Evolutionary conservation across 441 rosid genomes (phyloP).

Genomic region (Arabidopsis hybrid): DNA sequence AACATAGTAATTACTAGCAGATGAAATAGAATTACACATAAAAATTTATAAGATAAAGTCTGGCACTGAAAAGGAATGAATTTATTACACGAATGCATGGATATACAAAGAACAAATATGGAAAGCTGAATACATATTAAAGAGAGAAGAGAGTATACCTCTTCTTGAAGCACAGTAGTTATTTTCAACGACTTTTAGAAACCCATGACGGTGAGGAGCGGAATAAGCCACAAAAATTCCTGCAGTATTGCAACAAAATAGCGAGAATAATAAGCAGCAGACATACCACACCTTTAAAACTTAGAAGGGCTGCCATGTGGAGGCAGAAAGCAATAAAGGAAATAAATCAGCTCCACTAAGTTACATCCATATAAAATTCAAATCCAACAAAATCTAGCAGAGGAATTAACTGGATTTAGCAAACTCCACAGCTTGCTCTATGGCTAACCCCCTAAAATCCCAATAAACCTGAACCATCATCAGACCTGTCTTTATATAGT

Average conservation of each 20-base stretch:
- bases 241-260: slow-evolving; percentile 43
- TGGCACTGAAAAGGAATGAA: slow-evolving; percentile 19
- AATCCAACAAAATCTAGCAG: slow-evolving; percentile 17
- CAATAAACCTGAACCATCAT: not conserved
- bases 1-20: not conserved
- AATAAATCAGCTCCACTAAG: not conserved
- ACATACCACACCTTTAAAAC: not conserved
- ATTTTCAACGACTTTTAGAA: slow-evolving; percentile 86
- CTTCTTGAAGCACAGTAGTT: slow-evolving; percentile 88
- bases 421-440: not conserved
- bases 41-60: not conserved
- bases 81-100: not conserved
- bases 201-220: slow-evolving; percentile 81
- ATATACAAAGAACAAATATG: not conserved
- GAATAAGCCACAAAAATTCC: slow-evolving; percentile 77
- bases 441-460: slow-evolving; percentile 10
- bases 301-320: not conserved
- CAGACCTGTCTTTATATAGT: slow-evolving; percentile 6
- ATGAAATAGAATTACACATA: not conserved
- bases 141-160: slow-evolving; percentile 52
- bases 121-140: not conserved
- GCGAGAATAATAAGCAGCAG: slow-evolving; percentile 21
- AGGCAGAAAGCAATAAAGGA: not conserved
- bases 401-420: not conserved
- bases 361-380: slow-evolving; percentile 3